Evolutionary conservation across 371 early-diverging fungal species (phyloP), one percentile per base, ranked within the genome.

Genomic region (Caulochytrium protostelioides): DNA sequence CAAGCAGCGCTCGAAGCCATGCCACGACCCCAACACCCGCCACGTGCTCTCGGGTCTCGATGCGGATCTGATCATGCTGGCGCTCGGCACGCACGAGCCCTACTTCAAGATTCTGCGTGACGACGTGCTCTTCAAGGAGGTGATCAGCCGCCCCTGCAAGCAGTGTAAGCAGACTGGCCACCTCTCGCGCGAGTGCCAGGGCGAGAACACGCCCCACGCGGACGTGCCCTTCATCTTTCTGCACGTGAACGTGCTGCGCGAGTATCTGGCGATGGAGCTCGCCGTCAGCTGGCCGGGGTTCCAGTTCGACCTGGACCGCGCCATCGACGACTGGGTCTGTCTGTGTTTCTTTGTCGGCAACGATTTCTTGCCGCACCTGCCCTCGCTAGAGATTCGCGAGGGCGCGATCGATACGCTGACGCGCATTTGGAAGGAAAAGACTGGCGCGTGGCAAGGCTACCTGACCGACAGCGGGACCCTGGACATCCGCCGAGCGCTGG

Each of bases 301-400:
- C 43, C 53, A 51, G 10, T 87, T 74, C 62, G 72, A 85, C 47
- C 50, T 87, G 15, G 87, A 92, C 46, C 70, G 87, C 19, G 86
- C 97, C 0, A 72, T 98, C 39, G 94, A 95, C 44, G 98, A 99
- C 57, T 99, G 91, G 91, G 81, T 99, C 14, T 91, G 98, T 42
- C 51, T 98, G 49, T 91, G 90, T 49, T 98, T 97, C 66, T 90
- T 97, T 62, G 92, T 95, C 18, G 99, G 99, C 40, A 99, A 99
- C 57, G 99, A 99, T 62, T 99, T 98, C 62, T 59, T 99, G 43
- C 99, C 99, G 3, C 94, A 94, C 52, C 51, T 97, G 33, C 98
- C 97, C 0, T 87, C 86, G 12, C 64, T 99, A 33, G 95, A 98
- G 47, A 95, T 98, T 29, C 70, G 83, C 24, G 94, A 97, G 54